A percentile compares a stretch with the other conserved stretches of the same genome.
phyloP scores from a whole-genome alignment of 805 yeast species.

The Teunomyces gatunensis region DNA sequence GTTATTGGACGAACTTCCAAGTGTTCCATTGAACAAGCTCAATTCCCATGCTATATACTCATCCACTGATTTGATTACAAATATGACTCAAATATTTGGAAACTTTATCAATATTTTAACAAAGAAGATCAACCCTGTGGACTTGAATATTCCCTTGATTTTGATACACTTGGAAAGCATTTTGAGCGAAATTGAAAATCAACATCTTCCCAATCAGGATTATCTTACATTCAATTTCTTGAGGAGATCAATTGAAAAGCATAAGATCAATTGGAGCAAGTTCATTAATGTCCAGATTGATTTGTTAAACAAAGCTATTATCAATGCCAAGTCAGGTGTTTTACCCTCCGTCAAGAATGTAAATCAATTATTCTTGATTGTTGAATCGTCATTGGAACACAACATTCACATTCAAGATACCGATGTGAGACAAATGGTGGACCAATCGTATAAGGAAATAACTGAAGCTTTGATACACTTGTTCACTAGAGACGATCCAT shows the following conservation, averaged over 20 bases:
- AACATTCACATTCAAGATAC: slow-evolving; percentile 16
- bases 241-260: slow-evolving; percentile 50
- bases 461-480: slow-evolving; percentile 33
- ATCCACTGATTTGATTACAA: slow-evolving; percentile 38
- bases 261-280: slow-evolving; percentile 55
- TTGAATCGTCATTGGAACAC: slow-evolving; percentile 32
- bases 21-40: slow-evolving; percentile 24
- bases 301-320: slow-evolving; percentile 30
- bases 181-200: slow-evolving; percentile 36
- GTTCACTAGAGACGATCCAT: slow-evolving; percentile 41
- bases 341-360: slow-evolving; percentile 33
- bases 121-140: slow-evolving; percentile 36
- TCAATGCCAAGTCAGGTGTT: slow-evolving; percentile 36
- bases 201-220: slow-evolving; percentile 54
- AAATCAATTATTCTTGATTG: slow-evolving; percentile 28
- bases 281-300: slow-evolving; percentile 55
- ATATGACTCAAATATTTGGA: slow-evolving; percentile 49
- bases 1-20: slow-evolving; percentile 25
- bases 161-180: slow-evolving; percentile 28
- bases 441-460: slow-evolving; percentile 30
- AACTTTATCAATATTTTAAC: slow-evolving; percentile 33
- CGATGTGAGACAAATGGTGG: slow-evolving; percentile 22
- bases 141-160: slow-evolving; percentile 32
- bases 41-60: slow-evolving; percentile 46
- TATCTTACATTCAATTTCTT: slow-evolving; percentile 50